Evolutionary conservation across 495 filamentous ascomycete species (phyloP), one percentile per base, ranked within the genome.

Genomic region (Neurospora discreta): DNA sequence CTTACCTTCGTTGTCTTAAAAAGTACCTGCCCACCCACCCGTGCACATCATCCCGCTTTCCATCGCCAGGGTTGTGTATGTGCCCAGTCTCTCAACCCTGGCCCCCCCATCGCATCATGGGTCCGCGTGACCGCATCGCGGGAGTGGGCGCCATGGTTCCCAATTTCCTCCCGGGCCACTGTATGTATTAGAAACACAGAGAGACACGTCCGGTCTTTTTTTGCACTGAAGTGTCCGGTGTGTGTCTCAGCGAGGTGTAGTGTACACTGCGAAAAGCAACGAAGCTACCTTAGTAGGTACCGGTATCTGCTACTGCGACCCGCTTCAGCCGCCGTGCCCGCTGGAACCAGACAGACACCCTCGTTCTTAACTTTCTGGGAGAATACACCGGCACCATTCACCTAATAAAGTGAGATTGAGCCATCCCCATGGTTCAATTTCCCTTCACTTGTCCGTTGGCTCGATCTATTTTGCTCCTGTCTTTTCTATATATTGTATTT

Each of bases 61-160:
- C 52, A 65, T 65, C 1, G 13, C 46, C 46, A 58, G 46, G 52
- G 52, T 60, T 60, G 26, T 60, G 23, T 60, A 60, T 36, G 6
- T 15, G 3, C 23, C 23, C 52, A 60, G 13, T 8, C 11, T 13
- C 52, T 7, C 18, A 65, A 65, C 52, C 52, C 26, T 65, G 52
- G 6, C 18, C 13, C 26, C 26, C 52, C 52, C 26, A 33, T 26
- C 26, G 26, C 15, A 33, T 77, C 72, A 74, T 71, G 71, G 71
- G 74, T 70, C 72, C 75, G 69, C 75, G 75, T 77, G 75, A 77
- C 71, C 72, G 68, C 44, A 58, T 69, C 71, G 44, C 26, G 18
- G 52, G 52, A 60, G 52, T 60, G 52, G 26, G 23, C 2, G 26
- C 6, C 52, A 26, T 60, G 26, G 65, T 75, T 69, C 73, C 73